Evolutionary conservation across 2,329 filamentous ascomycete genomes (phyloP).

Genomic region (Aspergillus quadrilineatus): DNA sequence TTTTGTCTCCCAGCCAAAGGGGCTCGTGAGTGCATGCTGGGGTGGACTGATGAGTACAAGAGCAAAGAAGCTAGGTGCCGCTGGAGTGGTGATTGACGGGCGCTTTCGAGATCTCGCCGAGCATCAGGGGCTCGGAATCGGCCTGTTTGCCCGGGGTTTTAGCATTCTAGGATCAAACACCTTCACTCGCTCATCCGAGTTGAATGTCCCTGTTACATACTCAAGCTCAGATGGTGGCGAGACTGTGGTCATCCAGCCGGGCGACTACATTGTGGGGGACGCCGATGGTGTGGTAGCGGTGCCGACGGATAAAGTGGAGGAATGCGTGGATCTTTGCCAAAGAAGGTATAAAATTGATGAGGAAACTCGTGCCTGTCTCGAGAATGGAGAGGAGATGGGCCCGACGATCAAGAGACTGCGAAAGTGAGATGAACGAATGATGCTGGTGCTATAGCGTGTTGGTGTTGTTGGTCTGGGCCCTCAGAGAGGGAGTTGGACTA

Average conservation of each 20-base stretch:
- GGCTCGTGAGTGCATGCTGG: conserved; percentile 36
- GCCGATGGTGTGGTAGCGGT: conserved; percentile 29
- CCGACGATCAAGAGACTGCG: conserved; percentile 35
- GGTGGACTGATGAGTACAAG: conserved; percentile 42
- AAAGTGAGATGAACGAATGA: conserved; percentile 21
- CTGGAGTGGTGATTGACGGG: conserved; percentile 42
- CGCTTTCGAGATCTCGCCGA: conserved; percentile 39
- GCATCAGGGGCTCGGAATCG: conserved; percentile 28
- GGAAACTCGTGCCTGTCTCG: conserved; percentile 31
- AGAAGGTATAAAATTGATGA: conserved; percentile 38
- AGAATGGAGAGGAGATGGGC: conserved; percentile 36
- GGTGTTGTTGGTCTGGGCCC: not conserved
- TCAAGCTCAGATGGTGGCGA: conserved; percentile 22
- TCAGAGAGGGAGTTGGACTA: too few species aligned
- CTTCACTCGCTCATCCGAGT: conserved; percentile 35
- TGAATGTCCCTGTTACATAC: conserved; percentile 37
- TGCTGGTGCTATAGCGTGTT: not conserved
- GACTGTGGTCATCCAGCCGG: conserved; percentile 31
- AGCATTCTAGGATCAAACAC: conserved; percentile 36
- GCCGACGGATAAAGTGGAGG: conserved; percentile 27
- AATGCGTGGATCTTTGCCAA: conserved; percentile 33
- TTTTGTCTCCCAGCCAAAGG: conserved; percentile 39
- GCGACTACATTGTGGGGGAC: conserved; percentile 39
- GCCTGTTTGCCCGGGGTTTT: conserved; percentile 34
- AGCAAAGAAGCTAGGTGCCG: conserved; percentile 34